Evolutionary conservation across 352 stramenopile species (phyloP).

Genomic region (Phytophthora cryptogea): DNA sequence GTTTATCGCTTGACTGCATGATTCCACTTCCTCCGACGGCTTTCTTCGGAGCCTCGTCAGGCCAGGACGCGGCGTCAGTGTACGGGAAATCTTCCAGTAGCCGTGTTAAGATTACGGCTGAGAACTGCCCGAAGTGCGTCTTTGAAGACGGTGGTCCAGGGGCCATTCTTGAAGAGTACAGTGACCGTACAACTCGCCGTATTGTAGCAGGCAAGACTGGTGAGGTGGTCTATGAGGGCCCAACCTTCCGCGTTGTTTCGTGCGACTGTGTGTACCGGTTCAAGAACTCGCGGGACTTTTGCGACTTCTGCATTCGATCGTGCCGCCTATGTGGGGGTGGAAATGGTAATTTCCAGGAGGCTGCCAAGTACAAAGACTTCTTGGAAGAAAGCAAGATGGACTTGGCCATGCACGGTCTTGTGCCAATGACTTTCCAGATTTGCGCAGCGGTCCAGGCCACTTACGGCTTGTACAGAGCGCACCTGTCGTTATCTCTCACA

Average conservation of each 20-base stretch:
- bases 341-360: conserved; percentile 74
- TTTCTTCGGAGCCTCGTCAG: conserved; percentile 68
- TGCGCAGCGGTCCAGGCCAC: conserved; percentile 46
- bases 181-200: conserved; percentile 48
- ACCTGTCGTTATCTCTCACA: conserved; percentile 63
- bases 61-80: conserved; percentile 47
- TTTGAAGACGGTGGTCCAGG: conserved; percentile 80
- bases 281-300: conserved; percentile 63
- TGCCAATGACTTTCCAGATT: conserved; percentile 57
- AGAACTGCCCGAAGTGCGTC: conserved; percentile 82
- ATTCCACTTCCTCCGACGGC: conserved; percentile 67
- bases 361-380: conserved; percentile 79
- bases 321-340: conserved; percentile 78
- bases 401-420: conserved; percentile 58
- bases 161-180: conserved; percentile 75
- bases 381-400: conserved; percentile 63
- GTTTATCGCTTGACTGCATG: conserved; percentile 61
- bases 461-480: conserved; percentile 50
- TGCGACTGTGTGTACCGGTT: conserved; percentile 87
- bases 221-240: conserved; percentile 67
- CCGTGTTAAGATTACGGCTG: conserved; percentile 58
- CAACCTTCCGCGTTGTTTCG: conserved; percentile 81
- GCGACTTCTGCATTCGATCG: conserved; percentile 73
- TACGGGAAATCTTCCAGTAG: conserved; percentile 39
- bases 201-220: conserved; percentile 43